Conservation (phyloP, 2,329 filamentous ascomycete species). For the Fusarium tupiense region DNA sequence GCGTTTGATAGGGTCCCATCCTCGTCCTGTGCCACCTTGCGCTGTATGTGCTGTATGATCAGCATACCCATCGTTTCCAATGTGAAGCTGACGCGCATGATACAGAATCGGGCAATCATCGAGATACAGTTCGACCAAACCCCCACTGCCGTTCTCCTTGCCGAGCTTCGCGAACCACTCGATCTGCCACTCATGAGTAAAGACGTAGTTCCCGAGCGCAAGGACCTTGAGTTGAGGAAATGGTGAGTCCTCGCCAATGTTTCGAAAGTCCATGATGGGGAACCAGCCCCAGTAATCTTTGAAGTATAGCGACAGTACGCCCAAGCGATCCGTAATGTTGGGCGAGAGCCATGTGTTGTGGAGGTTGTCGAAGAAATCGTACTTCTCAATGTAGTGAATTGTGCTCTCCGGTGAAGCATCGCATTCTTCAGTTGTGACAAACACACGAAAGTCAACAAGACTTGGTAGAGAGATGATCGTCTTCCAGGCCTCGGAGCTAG, state of each 20-base stretch:
- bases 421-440: neutral
- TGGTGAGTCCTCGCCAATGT: neutral
- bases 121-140: constrained; percentile 53
- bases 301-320: constrained; percentile 52
- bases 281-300: constrained; percentile 53
- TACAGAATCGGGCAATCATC: constrained; percentile 54
- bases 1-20: rapidly evolving
- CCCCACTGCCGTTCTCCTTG: constrained; percentile 6
- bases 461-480: neutral
- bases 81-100: neutral
- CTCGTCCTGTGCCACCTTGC: rapidly evolving
- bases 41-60: neutral
- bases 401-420: neutral
- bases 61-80: constrained; percentile 7
- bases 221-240: constrained; percentile 54
- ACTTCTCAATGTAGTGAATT: constrained; percentile 2
- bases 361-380: constrained; percentile 34
- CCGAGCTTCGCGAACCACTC: constrained; percentile 56
- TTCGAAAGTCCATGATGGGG: constrained; percentile 50
- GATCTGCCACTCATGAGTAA: constrained; percentile 57
- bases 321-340: constrained; percentile 34
- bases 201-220: constrained; percentile 52
- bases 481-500: constrained; percentile 1
- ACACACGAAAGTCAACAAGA: constrained; percentile 7
- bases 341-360: constrained; percentile 36